These are phyloP conservation scores for Quercus agrifolia DNA, from an alignment of 306 rosid species.

Conservation along the genomic window DNA sequence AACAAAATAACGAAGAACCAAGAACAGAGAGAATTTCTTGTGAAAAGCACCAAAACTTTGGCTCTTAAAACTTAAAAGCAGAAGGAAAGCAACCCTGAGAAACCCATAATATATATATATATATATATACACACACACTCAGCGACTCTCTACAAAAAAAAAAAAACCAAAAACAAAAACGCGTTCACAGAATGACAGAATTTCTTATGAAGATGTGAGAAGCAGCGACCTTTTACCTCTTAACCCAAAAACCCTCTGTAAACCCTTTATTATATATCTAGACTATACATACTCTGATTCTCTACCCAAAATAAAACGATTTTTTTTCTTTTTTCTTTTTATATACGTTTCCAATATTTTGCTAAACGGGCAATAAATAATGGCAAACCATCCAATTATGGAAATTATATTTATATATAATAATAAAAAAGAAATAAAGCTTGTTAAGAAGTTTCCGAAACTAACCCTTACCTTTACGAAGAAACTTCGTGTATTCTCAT, in stretches of 20 bases:
- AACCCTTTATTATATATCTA: not conserved
- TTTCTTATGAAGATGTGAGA: not conserved
- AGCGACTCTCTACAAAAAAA: not conserved
- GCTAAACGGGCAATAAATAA: slow-evolving; percentile 2
- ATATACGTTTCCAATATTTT: not conserved
- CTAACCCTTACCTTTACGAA: not conserved
- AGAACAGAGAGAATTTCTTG: too few species aligned
- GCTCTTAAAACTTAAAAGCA: too few species aligned
- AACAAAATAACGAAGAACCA: not conserved
- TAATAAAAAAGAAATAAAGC: not conserved
- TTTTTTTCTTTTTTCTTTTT: too few species aligned
- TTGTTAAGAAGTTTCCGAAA: not conserved
- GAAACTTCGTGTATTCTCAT: slow-evolving; percentile 4
- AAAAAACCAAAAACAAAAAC: not conserved
- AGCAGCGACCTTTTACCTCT: slow-evolving; percentile 13
- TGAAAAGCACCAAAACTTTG: too few species aligned
- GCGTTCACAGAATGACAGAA: not conserved
- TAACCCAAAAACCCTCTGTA: not conserved
- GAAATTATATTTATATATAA: slow-evolving; percentile 1
- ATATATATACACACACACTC: too few species aligned
- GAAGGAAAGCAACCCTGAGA: too few species aligned
- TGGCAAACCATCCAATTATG: not conserved
- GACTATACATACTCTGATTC: not conserved
- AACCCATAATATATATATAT: too few species aligned
- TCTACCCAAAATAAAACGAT: not conserved